Conservation (phyloP, 1,284 basidiomycete genomes). For the Amylostereum areolatum region DNA sequence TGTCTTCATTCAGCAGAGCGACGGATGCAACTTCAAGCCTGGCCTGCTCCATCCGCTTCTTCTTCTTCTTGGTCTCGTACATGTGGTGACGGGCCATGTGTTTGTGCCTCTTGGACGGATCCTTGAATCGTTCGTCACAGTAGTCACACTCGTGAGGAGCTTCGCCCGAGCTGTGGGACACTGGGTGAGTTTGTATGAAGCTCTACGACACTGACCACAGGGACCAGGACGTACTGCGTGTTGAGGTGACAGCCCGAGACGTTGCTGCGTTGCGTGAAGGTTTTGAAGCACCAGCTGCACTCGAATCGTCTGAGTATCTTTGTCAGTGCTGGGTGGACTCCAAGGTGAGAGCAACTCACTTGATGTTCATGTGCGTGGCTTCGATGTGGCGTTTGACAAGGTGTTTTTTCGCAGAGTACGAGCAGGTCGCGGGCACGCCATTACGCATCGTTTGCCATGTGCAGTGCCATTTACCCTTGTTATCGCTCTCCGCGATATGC, state of each 20-base stretch:
- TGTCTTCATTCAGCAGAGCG: too few relatives aligned
- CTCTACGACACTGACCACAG: constrained; percentile 5
- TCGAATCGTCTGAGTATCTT: constrained; percentile 37
- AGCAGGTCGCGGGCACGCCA: constrained; percentile 27
- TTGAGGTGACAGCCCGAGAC: constrained; percentile 50
- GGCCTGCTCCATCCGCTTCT: constrained; percentile 15
- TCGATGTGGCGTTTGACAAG: constrained; percentile 64
- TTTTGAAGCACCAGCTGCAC: constrained; percentile 49
- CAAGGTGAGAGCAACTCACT: constrained; percentile 32
- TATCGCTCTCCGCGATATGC: constrained; percentile 7
- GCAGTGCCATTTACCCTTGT: constrained; percentile 11
- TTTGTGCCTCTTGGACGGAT: constrained; percentile 56
- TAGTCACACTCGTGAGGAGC: constrained; percentile 51
- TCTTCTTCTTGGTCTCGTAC: constrained; percentile 42
- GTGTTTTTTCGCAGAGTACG: constrained; percentile 55
- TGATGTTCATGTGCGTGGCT: constrained; percentile 54
- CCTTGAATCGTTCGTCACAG: constrained; percentile 51
- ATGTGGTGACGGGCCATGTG: constrained; percentile 51
- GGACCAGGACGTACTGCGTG: constrained; percentile 43
- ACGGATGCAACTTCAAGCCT: too few relatives aligned
- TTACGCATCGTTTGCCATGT: constrained; percentile 15
- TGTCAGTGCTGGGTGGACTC: constrained; percentile 2
- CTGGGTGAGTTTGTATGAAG: not conserved
- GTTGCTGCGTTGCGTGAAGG: constrained; percentile 56
- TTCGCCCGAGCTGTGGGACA: constrained; percentile 41